Evolutionary conservation across 2,329 filamentous ascomycete species (phyloP), one percentile per base, ranked within the genome.

Genomic region (Paecilomyces fulvus): DNA sequence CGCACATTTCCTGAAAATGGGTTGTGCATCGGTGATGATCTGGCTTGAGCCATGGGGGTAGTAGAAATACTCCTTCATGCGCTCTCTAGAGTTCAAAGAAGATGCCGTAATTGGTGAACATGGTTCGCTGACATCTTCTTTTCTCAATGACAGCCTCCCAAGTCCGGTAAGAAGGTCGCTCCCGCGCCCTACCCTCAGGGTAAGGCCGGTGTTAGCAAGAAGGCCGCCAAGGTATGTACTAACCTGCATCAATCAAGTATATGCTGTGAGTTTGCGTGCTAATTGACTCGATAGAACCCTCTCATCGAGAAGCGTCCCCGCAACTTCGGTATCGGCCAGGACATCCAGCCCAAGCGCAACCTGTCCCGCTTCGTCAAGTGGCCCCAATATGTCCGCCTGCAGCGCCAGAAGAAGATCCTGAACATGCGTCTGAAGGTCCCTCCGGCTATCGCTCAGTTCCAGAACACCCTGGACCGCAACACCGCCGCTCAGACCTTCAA

Each of bases 81-180:
- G 78, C 88, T 94, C 90, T 87, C 80, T 95, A 95, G 90, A 95
- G 90, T 88, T 88, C 79, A 88, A 85, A 87, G 86, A 89, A 90
- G 87, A 89, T 82, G 74, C 77, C 82, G 80, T 69, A 68, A 63
- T 85, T 86, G 83, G 82, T 87, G 87, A 83, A 86, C 84, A 85
- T 82, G 83, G 79, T 82, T 79, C 77, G 88, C 91, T 96, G 89
- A 95, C 90, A 74, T 90, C 87, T 90, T 95, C 89, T 94, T 92
- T 95, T 90, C 92, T 97, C 92, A 94, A 97, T 97, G 92, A 97
- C 83, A 97, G 94, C 90, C 94, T 88, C 89, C 92, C 77, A 99
- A 97, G 83, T 72, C 77, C 73, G 91, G 91, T 84, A 97, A 96
- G 89, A 97, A 96, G 85, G 87, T 90, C 80, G 94, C 94, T 73